Evolutionary conservation across 169 alveolate species (phyloP), one percentile per base, ranked within the genome.

Genomic region (Cryptosporidium sp.): DNA sequence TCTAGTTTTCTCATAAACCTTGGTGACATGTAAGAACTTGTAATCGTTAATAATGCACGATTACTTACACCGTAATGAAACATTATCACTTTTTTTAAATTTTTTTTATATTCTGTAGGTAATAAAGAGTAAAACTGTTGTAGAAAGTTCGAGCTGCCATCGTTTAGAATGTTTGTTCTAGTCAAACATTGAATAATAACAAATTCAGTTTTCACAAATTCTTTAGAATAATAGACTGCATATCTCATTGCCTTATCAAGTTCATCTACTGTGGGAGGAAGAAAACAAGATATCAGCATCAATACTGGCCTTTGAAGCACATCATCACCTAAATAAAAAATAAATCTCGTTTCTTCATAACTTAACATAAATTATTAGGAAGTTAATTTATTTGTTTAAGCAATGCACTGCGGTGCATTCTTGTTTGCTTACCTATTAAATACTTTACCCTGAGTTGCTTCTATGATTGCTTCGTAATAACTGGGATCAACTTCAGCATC

Each of bases 401-500:
- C 29, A 26, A n/a, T 21, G 84, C n/a, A 10, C n/a, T 8, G 50
- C 3, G 8, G 16, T 48, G 18, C 18, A 69, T 18, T 43, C 12
- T 26, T 39, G 33, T 6, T 55, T 50, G 26, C 89, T 80, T 65
- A 80, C 89, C 89, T 80, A 26, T 80, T 80, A 43, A 62, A 80
- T 9, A 41, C 21, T 62, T 80, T 65, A 21, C 41, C 75, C 31
- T 80, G 43, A 21, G 89, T 39, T 62, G 89, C 73, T 29, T 80
- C 80, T 41, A 80, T 43, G 39, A 80, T 80, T 43, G 73, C 75
- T 16, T 80, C 75, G 41, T 80, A 80, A 35, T 62, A 62, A 62
- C 80, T 80, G 7, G 89, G 89, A 80, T 80, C 89, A n/a, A 65
- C 75, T 43, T 80, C 89, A 59, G 75, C 89, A 80, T 80, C 89